These are phyloP conservation scores for Alternaria atra DNA, from an alignment of 2,329 filamentous ascomycete genomes.

Conservation along the genomic window DNA sequence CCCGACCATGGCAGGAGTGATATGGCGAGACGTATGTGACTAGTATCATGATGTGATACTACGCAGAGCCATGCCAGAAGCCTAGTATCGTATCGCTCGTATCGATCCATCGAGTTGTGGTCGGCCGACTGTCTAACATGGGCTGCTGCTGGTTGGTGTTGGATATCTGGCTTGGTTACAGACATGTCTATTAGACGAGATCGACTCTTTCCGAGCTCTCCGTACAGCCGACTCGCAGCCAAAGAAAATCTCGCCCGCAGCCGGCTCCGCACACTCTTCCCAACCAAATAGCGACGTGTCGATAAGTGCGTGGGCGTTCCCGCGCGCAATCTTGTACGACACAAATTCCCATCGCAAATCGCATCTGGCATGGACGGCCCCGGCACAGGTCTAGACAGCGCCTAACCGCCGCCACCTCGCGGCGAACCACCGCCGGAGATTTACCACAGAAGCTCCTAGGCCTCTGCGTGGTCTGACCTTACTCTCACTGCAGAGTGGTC, in stretches of 20 bases:
- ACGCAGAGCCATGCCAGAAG: neutral
- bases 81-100: neutral
- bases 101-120: neutral
- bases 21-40: neutral
- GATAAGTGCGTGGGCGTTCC: constrained; percentile 6
- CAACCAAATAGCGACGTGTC: constrained; percentile 8
- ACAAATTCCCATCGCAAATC: constrained; percentile 13
- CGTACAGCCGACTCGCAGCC: constrained; percentile 7
- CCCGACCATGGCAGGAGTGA: neutral
- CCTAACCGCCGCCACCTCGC: constrained; percentile 21
- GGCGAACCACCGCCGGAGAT: constrained; percentile 21
- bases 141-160: neutral
- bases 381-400: constrained; percentile 16
- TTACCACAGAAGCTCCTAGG: constrained; percentile 10
- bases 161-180: neutral
- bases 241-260: constrained; percentile 13
- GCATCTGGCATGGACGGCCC: constrained; percentile 21
- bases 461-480: constrained; percentile 19
- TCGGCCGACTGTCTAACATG: neutral
- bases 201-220: constrained; percentile 4
- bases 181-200: constrained; percentile 8
- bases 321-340: constrained; percentile 8
- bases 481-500: constrained; percentile 10
- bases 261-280: constrained; percentile 6
- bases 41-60: neutral